These are phyloP conservation scores for Phascolomyces articulosus DNA, from an alignment of 371 early-diverging fungal species.

Conservation along the genomic window DNA sequence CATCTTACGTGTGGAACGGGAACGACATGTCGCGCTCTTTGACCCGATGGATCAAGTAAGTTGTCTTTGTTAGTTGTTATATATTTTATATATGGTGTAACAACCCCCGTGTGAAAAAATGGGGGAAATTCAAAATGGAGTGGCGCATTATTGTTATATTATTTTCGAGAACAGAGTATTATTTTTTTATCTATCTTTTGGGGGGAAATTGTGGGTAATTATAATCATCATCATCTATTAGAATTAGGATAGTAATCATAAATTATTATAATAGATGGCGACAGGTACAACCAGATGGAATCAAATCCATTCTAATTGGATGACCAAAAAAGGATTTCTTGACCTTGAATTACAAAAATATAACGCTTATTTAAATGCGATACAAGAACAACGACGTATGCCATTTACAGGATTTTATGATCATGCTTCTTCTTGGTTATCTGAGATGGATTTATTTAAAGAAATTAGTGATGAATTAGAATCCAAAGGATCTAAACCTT, in stretches of 20 bases:
- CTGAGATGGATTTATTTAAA: conserved; percentile 28
- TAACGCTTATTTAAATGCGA: background rate
- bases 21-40: conserved; percentile 6
- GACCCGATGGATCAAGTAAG: conserved; percentile 2
- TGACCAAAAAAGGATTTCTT: conserved; percentile 9
- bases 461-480: conserved; percentile 42
- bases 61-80: too few relatives aligned
- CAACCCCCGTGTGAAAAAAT: background rate
- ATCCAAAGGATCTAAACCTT: background rate
- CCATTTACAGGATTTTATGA: background rate
- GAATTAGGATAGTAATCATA: too few relatives aligned
- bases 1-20: conserved; percentile 8
- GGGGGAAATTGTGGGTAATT: too few relatives aligned
- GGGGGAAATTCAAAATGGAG: background rate
- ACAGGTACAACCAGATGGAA: conserved; percentile 2
- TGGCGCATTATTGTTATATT: background rate
- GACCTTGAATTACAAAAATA: conserved; percentile 6
- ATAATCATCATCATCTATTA: too few relatives aligned
- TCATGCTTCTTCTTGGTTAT: background rate
- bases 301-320: conserved; percentile 15
- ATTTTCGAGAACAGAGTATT: too few relatives aligned
- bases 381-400: background rate
- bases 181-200: too few relatives aligned
- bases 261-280: background rate
- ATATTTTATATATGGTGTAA: background rate